Conservation (phyloP, 2,329 filamentous ascomycete genomes). For the Trichoderma sp. region DNA sequence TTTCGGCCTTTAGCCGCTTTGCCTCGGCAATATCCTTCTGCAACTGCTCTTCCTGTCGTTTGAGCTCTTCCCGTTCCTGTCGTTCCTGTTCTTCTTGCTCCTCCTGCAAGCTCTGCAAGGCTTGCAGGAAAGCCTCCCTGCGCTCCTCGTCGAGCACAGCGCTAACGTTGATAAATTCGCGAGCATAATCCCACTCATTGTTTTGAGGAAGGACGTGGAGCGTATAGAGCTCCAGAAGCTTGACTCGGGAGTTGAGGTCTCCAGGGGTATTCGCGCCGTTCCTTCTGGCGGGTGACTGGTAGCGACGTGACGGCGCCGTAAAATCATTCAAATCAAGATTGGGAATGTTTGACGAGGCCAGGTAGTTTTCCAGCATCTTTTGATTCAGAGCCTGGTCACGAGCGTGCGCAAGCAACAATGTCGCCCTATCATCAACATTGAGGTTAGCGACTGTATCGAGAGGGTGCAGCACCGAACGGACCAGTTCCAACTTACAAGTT, state of each 20-base stretch:
- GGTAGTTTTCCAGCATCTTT: constrained; percentile 81
- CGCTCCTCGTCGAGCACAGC: constrained; percentile 89
- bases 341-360: constrained; percentile 72
- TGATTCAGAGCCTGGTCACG: constrained; percentile 82
- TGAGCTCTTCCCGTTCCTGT: constrained; percentile 58
- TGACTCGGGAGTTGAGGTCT: constrained; percentile 79
- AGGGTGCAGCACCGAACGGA: not conserved
- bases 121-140: constrained; percentile 83
- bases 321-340: constrained; percentile 67
- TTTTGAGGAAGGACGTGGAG: constrained; percentile 92
- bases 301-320: constrained; percentile 40
- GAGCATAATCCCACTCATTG: constrained; percentile 92
- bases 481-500: constrained; percentile 61
- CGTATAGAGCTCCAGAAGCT: constrained; percentile 92
- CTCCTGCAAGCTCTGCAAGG: constrained; percentile 78
- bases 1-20: constrained; percentile 54
- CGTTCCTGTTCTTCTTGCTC: constrained; percentile 74
- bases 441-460: not conserved
- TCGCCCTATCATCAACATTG: constrained; percentile 60
- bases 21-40: constrained; percentile 58
- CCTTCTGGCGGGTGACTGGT: constrained; percentile 47
- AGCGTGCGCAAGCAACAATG: constrained; percentile 85
- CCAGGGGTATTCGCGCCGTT: constrained; percentile 76
- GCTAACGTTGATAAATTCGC: constrained; percentile 83
- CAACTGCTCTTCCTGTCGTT: constrained; percentile 56